Evolutionary conservation across 257 asterid genomes (phyloP), one percentile per base, ranked within the genome.

Genomic region (Marsdenia floribunda): DNA sequence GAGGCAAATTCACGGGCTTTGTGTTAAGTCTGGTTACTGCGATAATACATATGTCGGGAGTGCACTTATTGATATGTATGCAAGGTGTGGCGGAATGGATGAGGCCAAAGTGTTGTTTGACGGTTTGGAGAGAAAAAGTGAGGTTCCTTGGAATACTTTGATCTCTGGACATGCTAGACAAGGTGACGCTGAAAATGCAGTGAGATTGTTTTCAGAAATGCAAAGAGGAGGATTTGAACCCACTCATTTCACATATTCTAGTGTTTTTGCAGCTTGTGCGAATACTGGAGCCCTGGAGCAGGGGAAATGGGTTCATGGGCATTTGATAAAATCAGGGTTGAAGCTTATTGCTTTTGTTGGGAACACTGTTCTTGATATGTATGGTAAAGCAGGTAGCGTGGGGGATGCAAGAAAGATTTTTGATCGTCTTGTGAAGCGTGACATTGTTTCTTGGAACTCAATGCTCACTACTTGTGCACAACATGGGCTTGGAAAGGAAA

Each of bases 401-500:
- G 85, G 85, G 60, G 97, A 90, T 82, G 91, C 97, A 19, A 83
- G 80, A 77, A 90, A 82, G 78, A 93, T 91, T 65, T 93, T 93
- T 74, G 44, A 83, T 77, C 82, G 86, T 61, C 74, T 93, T 78
- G 81, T 80, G 77, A 83, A 80, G 74, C 83, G 81, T 71, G 96
- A 93, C 19, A 81, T 93, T 18, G 89, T 93, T 73, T 89, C 97
- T 0, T 93, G 96, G 96, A 91, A 91, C 82, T 91, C 98, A 0
- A 85, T 93, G 93, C 96, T 93, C 5, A 89, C 98, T 6, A 87
- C 93, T 69, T 93, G 85, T 77, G 95, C 96, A 29, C 96, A 87
- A 73, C 98, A 93, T 77, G 97, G 98, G 18, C 85, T 87, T 37
- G 96, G 96, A 67, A 80, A 77, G 18, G 92, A 88, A 85, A 85